A percentile compares a stretch with the other conserved stretches of the same genome.
phyloP scores from a whole-genome alignment of 225 moss, liverwort and hornwort genomes.

The Polytrichum commune region DNA sequence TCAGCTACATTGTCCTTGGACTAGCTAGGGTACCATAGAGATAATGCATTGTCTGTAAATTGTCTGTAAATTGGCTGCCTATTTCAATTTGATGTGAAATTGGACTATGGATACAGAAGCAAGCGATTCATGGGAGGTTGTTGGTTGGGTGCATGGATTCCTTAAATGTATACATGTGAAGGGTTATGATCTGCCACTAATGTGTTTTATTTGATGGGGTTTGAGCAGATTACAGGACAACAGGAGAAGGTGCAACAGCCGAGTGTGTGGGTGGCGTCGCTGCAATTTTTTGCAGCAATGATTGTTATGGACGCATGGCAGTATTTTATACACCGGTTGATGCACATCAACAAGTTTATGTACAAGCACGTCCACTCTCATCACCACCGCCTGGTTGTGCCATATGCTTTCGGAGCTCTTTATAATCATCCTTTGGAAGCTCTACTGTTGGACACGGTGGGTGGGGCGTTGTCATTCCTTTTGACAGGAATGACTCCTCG shows the following conservation, averaged over 20 bases:
- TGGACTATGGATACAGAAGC: no score
- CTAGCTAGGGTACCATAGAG: no score
- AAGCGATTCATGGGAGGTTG: no score
- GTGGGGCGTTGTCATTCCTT: slow-evolving; percentile 82
- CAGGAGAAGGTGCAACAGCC: slow-evolving; percentile 53
- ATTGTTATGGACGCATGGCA: slow-evolving; percentile 94
- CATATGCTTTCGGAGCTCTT: slow-evolving; percentile 87
- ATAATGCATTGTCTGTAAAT: no score
- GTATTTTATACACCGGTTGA: slow-evolving; percentile 86
- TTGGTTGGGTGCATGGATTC: no score
- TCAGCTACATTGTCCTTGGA: no score
- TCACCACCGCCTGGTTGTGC: slow-evolving; percentile 87
- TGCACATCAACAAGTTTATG: slow-evolving; percentile 87
- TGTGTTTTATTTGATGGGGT: not conserved
- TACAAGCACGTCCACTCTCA: slow-evolving; percentile 83
- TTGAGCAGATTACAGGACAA: slow-evolving; percentile 58
- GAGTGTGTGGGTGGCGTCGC: slow-evolving; percentile 26
- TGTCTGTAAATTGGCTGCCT: no score
- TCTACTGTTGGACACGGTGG: slow-evolving; percentile 75
- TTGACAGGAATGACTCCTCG: slow-evolving; percentile 92
- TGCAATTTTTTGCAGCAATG: slow-evolving; percentile 79
- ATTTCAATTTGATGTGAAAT: no score
- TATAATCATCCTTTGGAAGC: slow-evolving; percentile 96
- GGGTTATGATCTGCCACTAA: no score
- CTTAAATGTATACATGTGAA: no score